Conservation (phyloP, 495 filamentous ascomycete genomes). For the Cudoniella acicularis region DNA sequence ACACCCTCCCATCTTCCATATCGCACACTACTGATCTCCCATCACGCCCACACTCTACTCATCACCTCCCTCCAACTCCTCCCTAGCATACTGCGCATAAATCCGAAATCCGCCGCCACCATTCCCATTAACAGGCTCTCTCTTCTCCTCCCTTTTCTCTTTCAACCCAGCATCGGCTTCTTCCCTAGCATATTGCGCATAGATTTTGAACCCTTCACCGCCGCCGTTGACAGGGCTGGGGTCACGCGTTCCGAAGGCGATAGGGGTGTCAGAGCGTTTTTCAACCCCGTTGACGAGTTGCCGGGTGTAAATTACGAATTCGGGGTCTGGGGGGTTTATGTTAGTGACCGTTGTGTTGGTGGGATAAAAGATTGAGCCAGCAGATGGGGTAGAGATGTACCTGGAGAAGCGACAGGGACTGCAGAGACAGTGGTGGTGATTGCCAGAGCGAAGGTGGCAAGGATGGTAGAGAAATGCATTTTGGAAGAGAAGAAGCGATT, state of each 20-base stretch:
- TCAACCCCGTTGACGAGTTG: background rate
- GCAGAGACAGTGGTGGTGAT: background rate
- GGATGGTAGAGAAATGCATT: background rate
- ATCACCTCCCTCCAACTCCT: background rate
- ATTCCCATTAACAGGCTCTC: background rate
- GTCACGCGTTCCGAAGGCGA: background rate
- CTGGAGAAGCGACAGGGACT: too few species aligned
- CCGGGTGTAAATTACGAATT: background rate
- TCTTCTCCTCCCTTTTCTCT: background rate
- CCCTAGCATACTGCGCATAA: background rate
- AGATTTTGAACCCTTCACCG: background rate
- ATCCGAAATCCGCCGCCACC: background rate
- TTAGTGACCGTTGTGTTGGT: too few species aligned
- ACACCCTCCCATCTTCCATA: too few species aligned
- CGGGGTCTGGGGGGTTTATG: background rate
- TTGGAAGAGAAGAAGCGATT: too few species aligned
- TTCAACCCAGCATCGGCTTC: background rate
- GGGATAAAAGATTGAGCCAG: too few species aligned
- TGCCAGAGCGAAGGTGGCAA: background rate
- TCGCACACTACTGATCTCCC: too few species aligned
- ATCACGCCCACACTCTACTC: too few species aligned
- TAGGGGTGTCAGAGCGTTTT: background rate
- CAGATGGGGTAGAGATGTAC: too few species aligned
- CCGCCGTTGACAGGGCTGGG: background rate
- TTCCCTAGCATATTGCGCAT: background rate